These are phyloP conservation scores for Lumnitzera racemosa DNA, from an alignment of 345 rosid species.

Conservation along the genomic window DNA sequence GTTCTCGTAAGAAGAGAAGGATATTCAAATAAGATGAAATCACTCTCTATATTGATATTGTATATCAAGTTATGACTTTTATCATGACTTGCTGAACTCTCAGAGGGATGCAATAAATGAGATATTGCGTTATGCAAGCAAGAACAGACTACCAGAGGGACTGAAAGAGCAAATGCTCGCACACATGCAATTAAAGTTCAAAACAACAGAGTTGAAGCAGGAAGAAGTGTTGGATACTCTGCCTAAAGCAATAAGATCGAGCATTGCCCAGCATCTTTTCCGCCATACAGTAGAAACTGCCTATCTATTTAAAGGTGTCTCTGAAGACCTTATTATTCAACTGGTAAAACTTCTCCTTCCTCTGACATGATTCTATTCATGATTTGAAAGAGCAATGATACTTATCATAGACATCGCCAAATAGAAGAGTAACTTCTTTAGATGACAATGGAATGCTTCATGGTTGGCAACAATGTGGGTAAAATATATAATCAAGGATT, in stretches of 20 bases:
- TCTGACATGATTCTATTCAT: too few species aligned
- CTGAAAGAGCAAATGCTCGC: slow-evolving; percentile 88
- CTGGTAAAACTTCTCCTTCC: slow-evolving; percentile 30
- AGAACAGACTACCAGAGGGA: slow-evolving; percentile 75
- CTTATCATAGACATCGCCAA: too few species aligned
- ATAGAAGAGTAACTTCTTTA: too few species aligned
- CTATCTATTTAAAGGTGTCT: slow-evolving; percentile 70
- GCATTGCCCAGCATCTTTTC: slow-evolving; percentile 81
- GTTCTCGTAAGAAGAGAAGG: too few species aligned
- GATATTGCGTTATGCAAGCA: slow-evolving; percentile 65
- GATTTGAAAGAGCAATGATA: too few species aligned
- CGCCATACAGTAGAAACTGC: slow-evolving; percentile 38
- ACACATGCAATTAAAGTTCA: slow-evolving; percentile 89
- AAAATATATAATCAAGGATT: too few species aligned
- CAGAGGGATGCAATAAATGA: slow-evolving; percentile 81
- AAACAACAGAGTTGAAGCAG: slow-evolving; percentile 75
- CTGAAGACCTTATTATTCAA: slow-evolving; percentile 65
- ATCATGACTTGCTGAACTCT: slow-evolving; percentile 8
- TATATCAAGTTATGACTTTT: background rate
- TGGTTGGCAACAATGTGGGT: too few species aligned
- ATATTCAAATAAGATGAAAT: too few species aligned
- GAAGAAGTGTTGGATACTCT: slow-evolving; percentile 75
- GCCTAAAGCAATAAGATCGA: slow-evolving; percentile 85
- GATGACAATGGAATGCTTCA: too few species aligned
- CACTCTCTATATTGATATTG: background rate